Conservation (phyloP, 192 early-diverging fungal genomes). For the Umbelopsis isabellina region DNA sequence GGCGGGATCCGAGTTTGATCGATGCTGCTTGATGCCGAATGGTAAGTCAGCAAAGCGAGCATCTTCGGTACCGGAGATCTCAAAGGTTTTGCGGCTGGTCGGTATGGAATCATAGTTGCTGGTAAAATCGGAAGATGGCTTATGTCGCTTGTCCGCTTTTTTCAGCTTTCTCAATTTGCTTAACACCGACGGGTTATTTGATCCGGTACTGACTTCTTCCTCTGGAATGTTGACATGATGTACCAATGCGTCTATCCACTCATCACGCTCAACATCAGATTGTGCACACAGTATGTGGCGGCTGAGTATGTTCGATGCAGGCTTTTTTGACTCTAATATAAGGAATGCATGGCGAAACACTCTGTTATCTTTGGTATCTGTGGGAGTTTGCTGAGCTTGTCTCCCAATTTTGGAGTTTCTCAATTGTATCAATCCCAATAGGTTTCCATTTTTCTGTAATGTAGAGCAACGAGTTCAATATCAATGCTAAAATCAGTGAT, state of each 20-base stretch:
- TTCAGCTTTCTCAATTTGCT: conserved; percentile 11
- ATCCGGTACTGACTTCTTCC: conserved; percentile 26
- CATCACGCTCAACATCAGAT: conserved; percentile 87
- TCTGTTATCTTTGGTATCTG: conserved; percentile 46
- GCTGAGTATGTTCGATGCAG: conserved; percentile 60
- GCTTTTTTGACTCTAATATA: conserved; percentile 76
- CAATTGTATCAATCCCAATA: conserved; percentile 73
- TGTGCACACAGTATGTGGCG: conserved; percentile 87
- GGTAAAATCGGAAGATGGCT: not conserved
- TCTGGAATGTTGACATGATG: conserved; percentile 38
- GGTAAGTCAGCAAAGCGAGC: conserved; percentile 1
- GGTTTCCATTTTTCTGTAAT: conserved; percentile 66
- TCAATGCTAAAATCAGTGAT: not conserved
- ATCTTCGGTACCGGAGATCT: conserved; percentile 6
- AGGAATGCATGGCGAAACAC: conserved; percentile 86
- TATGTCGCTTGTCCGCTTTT: conserved; percentile 17
- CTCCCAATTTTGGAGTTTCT: conserved; percentile 71
- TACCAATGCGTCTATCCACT: conserved; percentile 81
- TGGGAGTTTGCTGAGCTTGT: conserved; percentile 38
- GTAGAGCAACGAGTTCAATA: not conserved
- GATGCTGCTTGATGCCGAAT: conserved; percentile 9
- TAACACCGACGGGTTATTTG: conserved; percentile 3
- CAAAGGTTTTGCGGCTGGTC: conserved; percentile 19
- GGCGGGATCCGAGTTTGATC: conserved; percentile 10
- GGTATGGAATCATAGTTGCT: conserved; percentile 14